These are phyloP conservation scores for Hemileccinum impolitum DNA, from an alignment of 768 basidiomycete genomes.

Conservation along the genomic window DNA sequence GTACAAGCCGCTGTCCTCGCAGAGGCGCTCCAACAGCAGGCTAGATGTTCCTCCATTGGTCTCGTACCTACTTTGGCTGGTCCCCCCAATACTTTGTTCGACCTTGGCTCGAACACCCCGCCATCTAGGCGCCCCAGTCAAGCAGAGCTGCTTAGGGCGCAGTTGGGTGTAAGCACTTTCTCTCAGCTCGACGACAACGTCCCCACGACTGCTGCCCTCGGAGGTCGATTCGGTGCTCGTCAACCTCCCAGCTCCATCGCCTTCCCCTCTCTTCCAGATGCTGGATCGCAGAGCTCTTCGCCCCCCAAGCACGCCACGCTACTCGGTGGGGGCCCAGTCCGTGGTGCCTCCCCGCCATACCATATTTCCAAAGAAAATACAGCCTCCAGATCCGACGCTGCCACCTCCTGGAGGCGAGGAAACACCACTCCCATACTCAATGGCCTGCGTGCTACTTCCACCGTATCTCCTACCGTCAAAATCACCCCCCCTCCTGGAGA, in stretches of 20 bases:
- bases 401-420: conserved; percentile 77
- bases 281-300: conserved; percentile 36
- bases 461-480: conserved; percentile 59
- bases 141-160: conserved; percentile 61
- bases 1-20: conserved; percentile 70
- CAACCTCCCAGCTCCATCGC: conserved; percentile 36
- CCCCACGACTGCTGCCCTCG: conserved; percentile 79
- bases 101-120: conserved; percentile 54
- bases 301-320: conserved; percentile 60
- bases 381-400: conserved; percentile 81
- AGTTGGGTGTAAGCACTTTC: conserved; percentile 42
- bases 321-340: conserved; percentile 70
- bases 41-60: conserved; percentile 28
- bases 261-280: conserved; percentile 40
- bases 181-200: conserved; percentile 50
- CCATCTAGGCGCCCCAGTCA: conserved; percentile 69
- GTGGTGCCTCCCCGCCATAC: conserved; percentile 49
- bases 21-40: conserved; percentile 51
- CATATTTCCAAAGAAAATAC: conserved; percentile 33
- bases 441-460: conserved; percentile 56
- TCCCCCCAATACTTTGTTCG: conserved; percentile 60
- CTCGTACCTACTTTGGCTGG: conserved; percentile 70
- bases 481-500: conserved; percentile 71
- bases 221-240: conserved; percentile 74
- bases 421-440: conserved; percentile 61